Evolutionary conservation across 176 grass and related monocot genomes (phyloP).

Genomic region (Aegilops longissima): DNA sequence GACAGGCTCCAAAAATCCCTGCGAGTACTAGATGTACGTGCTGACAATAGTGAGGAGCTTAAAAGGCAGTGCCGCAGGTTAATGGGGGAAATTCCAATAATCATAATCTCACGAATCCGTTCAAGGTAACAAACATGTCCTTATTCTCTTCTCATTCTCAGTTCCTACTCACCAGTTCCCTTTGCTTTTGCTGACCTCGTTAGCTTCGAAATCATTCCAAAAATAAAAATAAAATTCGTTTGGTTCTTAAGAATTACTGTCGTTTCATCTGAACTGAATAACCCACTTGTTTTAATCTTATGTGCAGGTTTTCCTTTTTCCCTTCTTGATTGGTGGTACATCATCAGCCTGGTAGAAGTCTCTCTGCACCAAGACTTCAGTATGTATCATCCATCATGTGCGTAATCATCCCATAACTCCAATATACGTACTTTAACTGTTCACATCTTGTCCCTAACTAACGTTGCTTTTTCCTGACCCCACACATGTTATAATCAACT

Average conservation of each 20-base stretch:
- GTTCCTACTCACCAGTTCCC: neutral
- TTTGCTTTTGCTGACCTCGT: neutral
- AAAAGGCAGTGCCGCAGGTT: conserved; percentile 5
- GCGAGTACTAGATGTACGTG: accelerated
- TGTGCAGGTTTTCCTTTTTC: too few relatives aligned
- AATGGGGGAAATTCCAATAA: neutral
- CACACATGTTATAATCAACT: too few relatives aligned
- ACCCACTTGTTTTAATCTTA: neutral
- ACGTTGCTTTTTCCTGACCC: too few relatives aligned
- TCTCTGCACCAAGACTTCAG: too few relatives aligned
- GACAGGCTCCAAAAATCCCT: too few relatives aligned
- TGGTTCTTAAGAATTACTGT: neutral
- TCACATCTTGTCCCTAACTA: neutral
- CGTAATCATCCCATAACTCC: neutral
- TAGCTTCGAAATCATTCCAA: too few relatives aligned
- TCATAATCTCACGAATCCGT: neutral
- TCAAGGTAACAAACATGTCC: neutral
- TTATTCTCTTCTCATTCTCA: neutral
- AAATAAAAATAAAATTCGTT: too few relatives aligned
- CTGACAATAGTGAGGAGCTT: neutral
- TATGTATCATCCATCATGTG: too few relatives aligned
- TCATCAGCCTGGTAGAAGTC: neutral
- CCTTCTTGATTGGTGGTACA: neutral
- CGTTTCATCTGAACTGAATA: neutral
- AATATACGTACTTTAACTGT: neutral